Evolutionary conservation across 1,284 basidiomycete genomes (phyloP).

Genomic region (Pseudozyma tsukubaensis): DNA sequence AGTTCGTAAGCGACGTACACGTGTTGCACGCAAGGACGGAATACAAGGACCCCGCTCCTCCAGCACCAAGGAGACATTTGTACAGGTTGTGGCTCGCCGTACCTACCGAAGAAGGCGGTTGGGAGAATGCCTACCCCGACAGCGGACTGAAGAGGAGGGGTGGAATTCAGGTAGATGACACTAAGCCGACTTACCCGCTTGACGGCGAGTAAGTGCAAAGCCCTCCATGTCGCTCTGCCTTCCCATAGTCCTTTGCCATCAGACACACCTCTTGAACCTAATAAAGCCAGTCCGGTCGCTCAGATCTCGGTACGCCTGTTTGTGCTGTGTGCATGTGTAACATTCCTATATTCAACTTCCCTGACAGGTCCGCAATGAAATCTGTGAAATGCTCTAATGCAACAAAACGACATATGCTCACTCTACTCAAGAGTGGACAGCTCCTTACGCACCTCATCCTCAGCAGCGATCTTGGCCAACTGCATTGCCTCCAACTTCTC

Average conservation of each 20-base stretch:
- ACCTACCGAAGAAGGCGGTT: conserved; percentile 69
- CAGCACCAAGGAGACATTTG: conserved; percentile 69
- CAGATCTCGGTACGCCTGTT: too few species aligned
- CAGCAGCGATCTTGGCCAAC: conserved; percentile 91
- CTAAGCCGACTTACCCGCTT: conserved; percentile 69
- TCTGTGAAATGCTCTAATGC: too few species aligned
- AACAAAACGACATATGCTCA: too few species aligned
- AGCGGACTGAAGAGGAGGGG: conserved; percentile 67
- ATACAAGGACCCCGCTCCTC: conserved; percentile 70
- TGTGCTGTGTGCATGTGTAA: too few species aligned
- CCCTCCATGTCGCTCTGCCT: neutral
- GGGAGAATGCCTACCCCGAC: conserved; percentile 70
- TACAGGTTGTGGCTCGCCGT: conserved; percentile 71
- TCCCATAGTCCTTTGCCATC: neutral
- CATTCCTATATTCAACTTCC: too few species aligned
- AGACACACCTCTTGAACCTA: too few species aligned
- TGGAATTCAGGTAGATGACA: conserved; percentile 66
- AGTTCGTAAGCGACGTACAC: conserved; percentile 62
- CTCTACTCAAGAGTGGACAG: conserved; percentile 72
- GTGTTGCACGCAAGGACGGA: conserved; percentile 70
- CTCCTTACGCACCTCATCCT: conserved; percentile 84
- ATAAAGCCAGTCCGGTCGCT: too few species aligned
- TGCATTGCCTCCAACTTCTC: conserved; percentile 92
- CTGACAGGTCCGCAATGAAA: too few species aligned
- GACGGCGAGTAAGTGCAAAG: conserved; percentile 68